Percentiles rank a stretch among this genome's conserved stretches.
phyloP scores from a whole-genome alignment of 2,329 filamentous ascomycete species.

The Nakataea oryzae region DNA sequence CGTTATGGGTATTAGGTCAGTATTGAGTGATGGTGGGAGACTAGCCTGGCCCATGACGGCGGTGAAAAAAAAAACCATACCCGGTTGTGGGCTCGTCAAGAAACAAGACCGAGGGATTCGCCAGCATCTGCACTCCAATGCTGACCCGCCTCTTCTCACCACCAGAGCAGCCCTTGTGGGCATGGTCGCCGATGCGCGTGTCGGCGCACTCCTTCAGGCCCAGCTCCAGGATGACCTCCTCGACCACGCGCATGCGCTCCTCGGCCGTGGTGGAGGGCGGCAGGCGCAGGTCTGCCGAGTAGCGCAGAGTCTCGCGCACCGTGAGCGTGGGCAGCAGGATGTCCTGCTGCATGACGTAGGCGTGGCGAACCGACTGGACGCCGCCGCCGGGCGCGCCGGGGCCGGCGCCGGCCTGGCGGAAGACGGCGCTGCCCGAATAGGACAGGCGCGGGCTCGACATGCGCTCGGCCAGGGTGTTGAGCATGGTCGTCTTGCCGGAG shows the following conservation, averaged over 20 bases:
- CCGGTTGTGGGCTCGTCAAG: slow-evolving; percentile 73
- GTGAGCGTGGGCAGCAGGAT: slow-evolving; percentile 63
- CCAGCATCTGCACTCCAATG: slow-evolving; percentile 69
- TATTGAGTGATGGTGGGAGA: neutral
- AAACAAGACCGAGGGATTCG: slow-evolving; percentile 68
- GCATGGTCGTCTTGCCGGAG: slow-evolving; percentile 72
- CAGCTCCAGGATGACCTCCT: slow-evolving; percentile 66
- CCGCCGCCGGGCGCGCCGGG: slow-evolving; percentile 27
- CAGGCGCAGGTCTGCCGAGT: slow-evolving; percentile 62
- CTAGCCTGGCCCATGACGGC: too few species aligned
- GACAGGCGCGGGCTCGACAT: slow-evolving; percentile 39
- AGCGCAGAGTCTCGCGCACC: slow-evolving; percentile 63
- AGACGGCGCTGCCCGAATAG: slow-evolving; percentile 37
- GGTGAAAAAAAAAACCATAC: neutral
- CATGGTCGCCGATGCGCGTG: slow-evolving; percentile 59
- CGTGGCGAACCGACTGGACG: slow-evolving; percentile 18
- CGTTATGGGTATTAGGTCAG: neutral
- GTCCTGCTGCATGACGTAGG: slow-evolving; percentile 68
- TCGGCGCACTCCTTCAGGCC: slow-evolving; percentile 69
- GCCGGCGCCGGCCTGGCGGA: slow-evolving; percentile 34
- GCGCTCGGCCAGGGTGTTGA: slow-evolving; percentile 64
- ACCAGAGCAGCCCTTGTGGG: slow-evolving; percentile 65
- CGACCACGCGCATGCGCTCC: slow-evolving; percentile 54
- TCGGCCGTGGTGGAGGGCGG: slow-evolving; percentile 52
- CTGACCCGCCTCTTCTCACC: slow-evolving; percentile 69